Evolutionary conservation across 2,329 filamentous ascomycete genomes (phyloP), one percentile per base, ranked within the genome.

Genomic region (Exophiala calicioides): DNA sequence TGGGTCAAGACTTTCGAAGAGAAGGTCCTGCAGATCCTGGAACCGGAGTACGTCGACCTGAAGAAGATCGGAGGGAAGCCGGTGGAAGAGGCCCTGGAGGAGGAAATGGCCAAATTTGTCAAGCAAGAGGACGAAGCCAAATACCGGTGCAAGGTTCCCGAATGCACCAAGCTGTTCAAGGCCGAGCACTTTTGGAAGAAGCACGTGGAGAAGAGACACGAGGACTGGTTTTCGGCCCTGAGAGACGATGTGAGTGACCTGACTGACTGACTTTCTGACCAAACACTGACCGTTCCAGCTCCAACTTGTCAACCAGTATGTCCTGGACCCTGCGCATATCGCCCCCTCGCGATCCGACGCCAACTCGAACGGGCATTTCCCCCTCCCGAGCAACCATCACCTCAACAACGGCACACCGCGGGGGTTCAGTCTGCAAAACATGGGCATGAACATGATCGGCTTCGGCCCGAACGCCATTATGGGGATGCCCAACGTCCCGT

Each of bases 1-100:
- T 98, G 94, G 93, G 94, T 98, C 50, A 94, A 87, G 73, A 97
- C 93, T 0, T 98, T 95, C 61, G 93, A 98, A 65, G 93, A 98
- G 63, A 98, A 98, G 72, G 79, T 98, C 40, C 75, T 88, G 64
- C 90, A 96, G 65, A 86, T 97, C 35, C 77, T 98, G 10, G 91
- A 97, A 57, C 93, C 93, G 0, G 88, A 93, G 44, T 83, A 84
- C 38, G 86, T 87, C 18, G 90, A 97, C 62, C 75, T 97, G 31
- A 84, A 84, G 65, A 97, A 96, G 70, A 79, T 97, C 19, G 93
- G 94, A 38, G 93, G 93, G 13, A 90, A 89, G 64, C 81, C 86
- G 1, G 73, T 89, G 0, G 89, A 96, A 3, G 90, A 96, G 56
- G 90, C 88, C 1, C 63, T 96, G 5, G 84, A 90, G 54, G 90